Conservation (phyloP, 129 eudicot species). For the Helichrysum umbraculigerum region DNA sequence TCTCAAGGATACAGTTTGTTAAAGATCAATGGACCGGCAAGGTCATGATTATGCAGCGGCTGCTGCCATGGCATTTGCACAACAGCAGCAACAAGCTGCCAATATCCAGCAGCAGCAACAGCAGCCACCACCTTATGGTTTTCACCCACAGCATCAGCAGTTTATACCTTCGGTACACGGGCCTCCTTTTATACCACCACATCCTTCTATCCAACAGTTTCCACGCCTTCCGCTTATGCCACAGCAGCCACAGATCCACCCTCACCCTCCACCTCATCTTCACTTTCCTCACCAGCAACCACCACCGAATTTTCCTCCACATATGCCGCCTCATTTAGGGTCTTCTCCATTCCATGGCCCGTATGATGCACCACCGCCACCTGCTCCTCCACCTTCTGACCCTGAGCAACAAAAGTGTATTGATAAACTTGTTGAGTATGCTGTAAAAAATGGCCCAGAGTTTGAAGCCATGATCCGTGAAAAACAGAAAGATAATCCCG, state of each 20-base stretch:
- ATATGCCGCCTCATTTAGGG: slow-evolving; percentile 59
- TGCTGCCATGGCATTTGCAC: slow-evolving; percentile 85
- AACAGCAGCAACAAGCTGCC: slow-evolving; percentile 78
- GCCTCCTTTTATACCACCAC: slow-evolving; percentile 80
- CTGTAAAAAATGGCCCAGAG: slow-evolving; percentile 90
- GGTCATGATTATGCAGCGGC: slow-evolving; percentile 88
- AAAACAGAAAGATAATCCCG: slow-evolving; percentile 84
- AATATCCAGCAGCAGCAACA: slow-evolving; percentile 65
- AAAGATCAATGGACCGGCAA: slow-evolving; percentile 71
- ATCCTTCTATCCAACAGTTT: slow-evolving; percentile 84
- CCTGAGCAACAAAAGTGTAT: slow-evolving; percentile 92
- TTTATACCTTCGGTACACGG: slow-evolving; percentile 79
- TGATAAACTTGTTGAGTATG: slow-evolving; percentile 89
- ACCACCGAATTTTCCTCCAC: slow-evolving; percentile 66
- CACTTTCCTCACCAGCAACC: slow-evolving; percentile 70
- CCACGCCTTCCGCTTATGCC: slow-evolving; percentile 80
- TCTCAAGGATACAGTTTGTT: slow-evolving; percentile 11
- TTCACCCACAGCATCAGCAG: slow-evolving; percentile 89
- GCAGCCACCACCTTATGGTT: slow-evolving; percentile 77
- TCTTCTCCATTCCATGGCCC: slow-evolving; percentile 60
- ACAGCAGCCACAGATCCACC: slow-evolving; percentile 61
- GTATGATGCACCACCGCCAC: slow-evolving; percentile 73
- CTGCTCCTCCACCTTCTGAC: slow-evolving; percentile 88
- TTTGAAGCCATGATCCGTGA: slow-evolving; percentile 98
- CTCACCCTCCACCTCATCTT: slow-evolving; percentile 70